These are phyloP conservation scores for Daldinia vernicosa DNA, from an alignment of 495 filamentous ascomycete genomes.

Conservation along the genomic window DNA sequence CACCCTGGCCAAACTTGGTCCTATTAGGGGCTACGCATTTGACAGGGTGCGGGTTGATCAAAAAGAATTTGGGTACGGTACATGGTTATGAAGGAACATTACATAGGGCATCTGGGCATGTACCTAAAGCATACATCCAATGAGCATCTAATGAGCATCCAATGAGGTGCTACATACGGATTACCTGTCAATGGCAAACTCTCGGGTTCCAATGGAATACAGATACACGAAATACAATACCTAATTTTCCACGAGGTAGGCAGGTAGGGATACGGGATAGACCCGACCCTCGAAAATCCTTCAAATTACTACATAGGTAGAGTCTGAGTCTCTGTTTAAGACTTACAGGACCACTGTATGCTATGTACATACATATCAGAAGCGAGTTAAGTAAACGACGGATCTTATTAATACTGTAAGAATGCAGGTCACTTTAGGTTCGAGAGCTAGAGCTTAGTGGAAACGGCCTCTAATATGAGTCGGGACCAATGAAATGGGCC, in stretches of 20 bases:
- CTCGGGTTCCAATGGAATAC: constrained; percentile 6
- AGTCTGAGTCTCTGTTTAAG: neutral
- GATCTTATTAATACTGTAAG: neutral
- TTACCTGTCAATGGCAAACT: neutral
- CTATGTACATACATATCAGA: neutral
- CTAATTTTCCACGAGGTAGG: neutral
- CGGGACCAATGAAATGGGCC: constrained; percentile 28
- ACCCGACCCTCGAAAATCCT: neutral
- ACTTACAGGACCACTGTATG: neutral
- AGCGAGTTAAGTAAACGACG: neutral
- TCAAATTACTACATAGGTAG: neutral
- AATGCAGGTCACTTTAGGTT: constrained; percentile 10
- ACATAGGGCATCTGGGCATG: neutral
- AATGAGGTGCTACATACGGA: neutral
- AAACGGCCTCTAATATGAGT: constrained; percentile 8
- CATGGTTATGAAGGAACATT: neutral
- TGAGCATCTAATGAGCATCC: neutral
- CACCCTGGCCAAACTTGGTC: constrained; percentile 19
- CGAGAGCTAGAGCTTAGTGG: too few species aligned
- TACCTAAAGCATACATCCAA: neutral
- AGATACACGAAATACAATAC: neutral
- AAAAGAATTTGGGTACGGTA: constrained; percentile 4
- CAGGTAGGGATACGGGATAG: neutral
- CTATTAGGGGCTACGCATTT: constrained; percentile 19
- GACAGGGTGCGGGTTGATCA: constrained; percentile 20